These are phyloP conservation scores for Thecaphora thlaspeos DNA, from an alignment of 1,284 basidiomycete species.

Conservation along the genomic window DNA sequence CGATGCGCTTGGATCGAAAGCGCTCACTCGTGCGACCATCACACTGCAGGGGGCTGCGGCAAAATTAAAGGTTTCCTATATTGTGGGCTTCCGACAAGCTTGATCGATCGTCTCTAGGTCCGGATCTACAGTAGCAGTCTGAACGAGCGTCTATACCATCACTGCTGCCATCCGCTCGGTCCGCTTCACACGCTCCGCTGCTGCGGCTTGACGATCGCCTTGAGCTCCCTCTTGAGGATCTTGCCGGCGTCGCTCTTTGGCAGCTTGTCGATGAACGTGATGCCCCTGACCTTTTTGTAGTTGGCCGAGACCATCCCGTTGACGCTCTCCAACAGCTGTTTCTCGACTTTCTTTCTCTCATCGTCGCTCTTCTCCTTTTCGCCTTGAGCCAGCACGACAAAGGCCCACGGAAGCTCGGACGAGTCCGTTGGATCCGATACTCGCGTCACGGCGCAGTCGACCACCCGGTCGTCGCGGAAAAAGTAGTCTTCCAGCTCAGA, in stretches of 20 bases:
- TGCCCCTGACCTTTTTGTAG: slow-evolving; percentile 51
- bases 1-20: too few species aligned
- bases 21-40: too few species aligned
- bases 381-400: slow-evolving; percentile 25
- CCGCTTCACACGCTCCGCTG: too few species aligned
- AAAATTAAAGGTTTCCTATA: too few species aligned
- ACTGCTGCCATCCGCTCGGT: too few species aligned
- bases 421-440: slow-evolving; percentile 23
- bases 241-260: slow-evolving; percentile 53
- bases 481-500: slow-evolving; percentile 48
- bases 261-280: slow-evolving; percentile 49
- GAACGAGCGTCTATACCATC: too few species aligned
- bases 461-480: slow-evolving; percentile 37
- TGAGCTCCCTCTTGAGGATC: slow-evolving; percentile 51
- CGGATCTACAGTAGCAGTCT: too few species aligned
- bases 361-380: slow-evolving; percentile 14
- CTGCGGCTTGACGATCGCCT: slow-evolving; percentile 14
- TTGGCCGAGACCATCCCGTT: slow-evolving; percentile 45
- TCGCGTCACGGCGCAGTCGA: slow-evolving; percentile 47
- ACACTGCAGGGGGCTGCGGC: too few species aligned
- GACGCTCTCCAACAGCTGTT: slow-evolving; percentile 29
- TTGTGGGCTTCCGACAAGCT: too few species aligned
- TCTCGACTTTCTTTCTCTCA: slow-evolving; percentile 11
- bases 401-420: slow-evolving; percentile 46
- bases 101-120: too few species aligned